Evolutionary conservation across 2,329 filamentous ascomycete genomes (phyloP).

Genomic region (Stromatinia cepivora): DNA sequence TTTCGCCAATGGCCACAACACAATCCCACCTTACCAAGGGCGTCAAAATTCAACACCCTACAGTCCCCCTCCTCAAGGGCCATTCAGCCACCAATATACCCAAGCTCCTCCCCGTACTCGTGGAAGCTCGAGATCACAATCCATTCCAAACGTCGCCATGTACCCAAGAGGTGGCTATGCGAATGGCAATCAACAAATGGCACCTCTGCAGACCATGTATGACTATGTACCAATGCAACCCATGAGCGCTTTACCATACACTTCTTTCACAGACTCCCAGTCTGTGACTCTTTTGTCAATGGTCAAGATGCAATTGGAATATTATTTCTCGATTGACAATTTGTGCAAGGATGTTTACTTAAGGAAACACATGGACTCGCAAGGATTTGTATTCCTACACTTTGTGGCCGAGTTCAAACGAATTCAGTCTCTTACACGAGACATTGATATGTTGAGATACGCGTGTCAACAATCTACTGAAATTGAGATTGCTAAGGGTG

Average conservation of each 20-base stretch:
- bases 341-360: slow-evolving; percentile 90
- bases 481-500: slow-evolving; percentile 72
- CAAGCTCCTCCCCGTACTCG: slow-evolving; percentile 45
- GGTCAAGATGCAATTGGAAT: slow-evolving; percentile 65
- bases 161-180: slow-evolving; percentile 48
- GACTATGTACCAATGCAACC: slow-evolving; percentile 56
- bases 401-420: slow-evolving; percentile 87
- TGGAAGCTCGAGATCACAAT: slow-evolving; percentile 59
- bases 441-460: slow-evolving; percentile 71
- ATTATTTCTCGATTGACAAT: slow-evolving; percentile 97
- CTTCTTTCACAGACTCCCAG: slow-evolving; percentile 58
- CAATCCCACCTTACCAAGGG: slow-evolving; percentile 35
- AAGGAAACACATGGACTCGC: slow-evolving; percentile 88
- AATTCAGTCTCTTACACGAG: slow-evolving; percentile 69
- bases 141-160: slow-evolving; percentile 55
- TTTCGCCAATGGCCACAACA: slow-evolving; percentile 45
- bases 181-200: slow-evolving; percentile 42
- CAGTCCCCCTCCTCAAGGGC: slow-evolving; percentile 44
- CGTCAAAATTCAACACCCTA: slow-evolving; percentile 39
- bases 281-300: slow-evolving; percentile 42
- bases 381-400: slow-evolving; percentile 82
- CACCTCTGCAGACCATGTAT: slow-evolving; percentile 54
- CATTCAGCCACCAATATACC: slow-evolving; percentile 39
- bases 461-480: slow-evolving; percentile 71
- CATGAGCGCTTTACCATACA: slow-evolving; percentile 59